phyloP scores from a whole-genome alignment of 495 filamentous ascomycete genomes.

The Aspergillus cavernicola region DNA sequence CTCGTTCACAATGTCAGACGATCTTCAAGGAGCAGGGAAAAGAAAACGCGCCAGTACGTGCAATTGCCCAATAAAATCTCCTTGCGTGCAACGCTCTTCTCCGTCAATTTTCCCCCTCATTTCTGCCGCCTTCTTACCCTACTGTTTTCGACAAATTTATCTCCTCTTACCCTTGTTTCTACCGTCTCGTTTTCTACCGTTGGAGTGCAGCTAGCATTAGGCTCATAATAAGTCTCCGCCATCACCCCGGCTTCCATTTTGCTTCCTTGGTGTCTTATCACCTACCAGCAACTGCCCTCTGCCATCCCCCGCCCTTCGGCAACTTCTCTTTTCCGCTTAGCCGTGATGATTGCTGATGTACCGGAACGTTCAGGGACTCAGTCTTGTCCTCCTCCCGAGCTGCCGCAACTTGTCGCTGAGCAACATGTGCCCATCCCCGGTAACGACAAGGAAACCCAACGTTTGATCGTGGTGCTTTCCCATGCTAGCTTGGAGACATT shows the following conservation, averaged over 20 bases:
- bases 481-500: slow-evolving; percentile 98
- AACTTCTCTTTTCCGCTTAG: not conserved
- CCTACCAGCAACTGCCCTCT: not conserved
- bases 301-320: not conserved
- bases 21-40: slow-evolving; percentile 42
- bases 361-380: slow-evolving; percentile 63
- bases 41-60: slow-evolving; percentile 47
- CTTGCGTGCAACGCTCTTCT: not conserved
- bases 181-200: not conserved
- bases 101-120: slow-evolving; percentile 12
- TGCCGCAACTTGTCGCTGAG: slow-evolving; percentile 89
- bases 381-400: slow-evolving; percentile 84
- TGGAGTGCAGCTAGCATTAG: not conserved
- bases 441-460: slow-evolving; percentile 81
- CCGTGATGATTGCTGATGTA: slow-evolving; percentile 22
- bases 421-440: slow-evolving; percentile 81
- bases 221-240: not conserved
- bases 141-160: not conserved
- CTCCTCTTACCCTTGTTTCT: slow-evolving; percentile 1
- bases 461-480: slow-evolving; percentile 91
- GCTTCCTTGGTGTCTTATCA: not conserved
- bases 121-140: slow-evolving; percentile 4
- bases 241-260: not conserved
- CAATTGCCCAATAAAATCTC: slow-evolving; percentile 13
- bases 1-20: slow-evolving; percentile 30